phyloP scores from a whole-genome alignment of 2,329 filamentous ascomycete genomes.

The Venturia effusa region DNA sequence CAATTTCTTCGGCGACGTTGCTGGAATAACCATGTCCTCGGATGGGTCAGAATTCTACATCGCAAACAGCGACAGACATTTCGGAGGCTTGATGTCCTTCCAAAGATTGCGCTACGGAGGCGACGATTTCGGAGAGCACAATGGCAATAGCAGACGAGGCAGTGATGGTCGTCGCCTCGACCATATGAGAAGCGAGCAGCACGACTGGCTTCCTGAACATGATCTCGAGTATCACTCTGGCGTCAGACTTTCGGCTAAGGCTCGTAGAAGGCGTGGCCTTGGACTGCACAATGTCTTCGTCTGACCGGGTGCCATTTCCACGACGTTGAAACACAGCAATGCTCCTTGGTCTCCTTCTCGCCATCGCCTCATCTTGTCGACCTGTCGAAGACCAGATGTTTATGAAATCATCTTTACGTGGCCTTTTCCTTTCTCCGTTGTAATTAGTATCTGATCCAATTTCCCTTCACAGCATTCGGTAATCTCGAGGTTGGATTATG shows the following conservation, averaged over 20 bases:
- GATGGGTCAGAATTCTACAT: slow-evolving; percentile 59
- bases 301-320: not conserved
- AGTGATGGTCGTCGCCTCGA: not conserved
- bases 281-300: not conserved
- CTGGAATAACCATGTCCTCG: slow-evolving; percentile 55
- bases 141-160: not conserved
- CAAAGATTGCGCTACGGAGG: not conserved
- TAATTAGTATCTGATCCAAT: not conserved
- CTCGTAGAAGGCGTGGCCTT: slow-evolving; percentile 9
- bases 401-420: not conserved
- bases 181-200: not conserved
- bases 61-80: slow-evolving; percentile 52
- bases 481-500: not conserved
- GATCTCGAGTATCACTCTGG: slow-evolving; percentile 9
- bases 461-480: not conserved
- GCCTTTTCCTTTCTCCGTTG: not conserved
- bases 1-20: slow-evolving; percentile 66
- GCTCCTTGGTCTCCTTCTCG: not conserved
- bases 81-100: slow-evolving; percentile 54
- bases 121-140: not conserved
- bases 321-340: not conserved
- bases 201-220: slow-evolving; percentile 8
- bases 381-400: not conserved
- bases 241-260: slow-evolving; percentile 8
- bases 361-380: not conserved